phyloP scores from a whole-genome alignment of 176 grass and related monocot species.

The Olyra latifolia region DNA sequence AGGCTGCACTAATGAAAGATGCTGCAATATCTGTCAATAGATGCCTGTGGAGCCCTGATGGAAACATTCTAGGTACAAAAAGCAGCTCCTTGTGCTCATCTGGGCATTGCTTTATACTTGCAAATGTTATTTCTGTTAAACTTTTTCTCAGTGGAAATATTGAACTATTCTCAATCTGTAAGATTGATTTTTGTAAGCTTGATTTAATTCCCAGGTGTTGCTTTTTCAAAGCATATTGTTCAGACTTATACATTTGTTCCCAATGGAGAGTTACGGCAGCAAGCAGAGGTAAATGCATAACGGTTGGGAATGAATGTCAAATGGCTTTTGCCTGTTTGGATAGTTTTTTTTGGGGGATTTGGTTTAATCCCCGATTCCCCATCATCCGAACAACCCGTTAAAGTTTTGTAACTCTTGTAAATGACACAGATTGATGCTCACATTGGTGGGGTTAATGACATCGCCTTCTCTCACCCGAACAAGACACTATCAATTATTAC shows the following conservation, averaged over 20 bases:
- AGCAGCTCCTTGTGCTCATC: constrained; percentile 19
- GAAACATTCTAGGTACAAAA: constrained; percentile 74
- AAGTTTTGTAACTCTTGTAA: constrained; percentile 37
- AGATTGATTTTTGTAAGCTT: constrained; percentile 26
- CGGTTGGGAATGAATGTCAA: constrained; percentile 9
- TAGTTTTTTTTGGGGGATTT: not conserved
- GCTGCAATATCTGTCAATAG: constrained; percentile 95
- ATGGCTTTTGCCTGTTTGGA: not conserved
- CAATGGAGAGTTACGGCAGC: constrained; percentile 86
- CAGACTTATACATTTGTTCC: constrained; percentile 81
- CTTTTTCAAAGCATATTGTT: constrained; percentile 99
- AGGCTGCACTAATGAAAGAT: constrained; percentile 98
- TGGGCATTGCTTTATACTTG: constrained; percentile 9
- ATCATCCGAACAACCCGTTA: not conserved
- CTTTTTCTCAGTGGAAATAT: not conserved
- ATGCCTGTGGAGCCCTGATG: constrained; percentile 98
- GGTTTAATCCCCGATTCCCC: not conserved
- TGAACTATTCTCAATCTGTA: not conserved
- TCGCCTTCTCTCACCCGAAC: constrained; percentile 97
- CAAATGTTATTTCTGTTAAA: not conserved
- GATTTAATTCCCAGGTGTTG: constrained; percentile 74
- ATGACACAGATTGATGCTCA: constrained; percentile 89
- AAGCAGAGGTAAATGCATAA: constrained; percentile 78
- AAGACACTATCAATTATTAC: constrained; percentile 97
- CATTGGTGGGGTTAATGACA: constrained; percentile 96